Percentiles rank a stretch among this genome's conserved stretches.
Evolutionary conservation across 805 yeast genomes (phyloP).

Genomic region (Candida stauntonica): DNA sequence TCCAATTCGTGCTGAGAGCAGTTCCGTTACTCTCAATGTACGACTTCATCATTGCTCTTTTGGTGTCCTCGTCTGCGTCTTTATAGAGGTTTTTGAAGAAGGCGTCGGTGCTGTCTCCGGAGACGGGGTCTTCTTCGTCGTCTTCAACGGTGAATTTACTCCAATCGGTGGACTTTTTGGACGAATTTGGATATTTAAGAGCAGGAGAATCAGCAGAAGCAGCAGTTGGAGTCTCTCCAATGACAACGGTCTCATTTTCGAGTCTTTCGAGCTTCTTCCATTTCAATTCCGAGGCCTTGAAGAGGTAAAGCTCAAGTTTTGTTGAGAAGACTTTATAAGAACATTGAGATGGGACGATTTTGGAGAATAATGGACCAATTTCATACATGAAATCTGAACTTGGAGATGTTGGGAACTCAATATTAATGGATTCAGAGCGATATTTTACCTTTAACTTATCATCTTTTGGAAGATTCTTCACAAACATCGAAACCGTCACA

Average conservation of each 20-base stretch:
- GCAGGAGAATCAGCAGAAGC: neutral
- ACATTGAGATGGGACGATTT: constrained; percentile 44
- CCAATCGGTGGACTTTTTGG: constrained; percentile 68
- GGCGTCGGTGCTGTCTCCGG: constrained; percentile 46
- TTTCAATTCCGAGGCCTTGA: constrained; percentile 39
- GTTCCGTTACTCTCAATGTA: constrained; percentile 94
- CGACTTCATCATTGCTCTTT: constrained; percentile 95
- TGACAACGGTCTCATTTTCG: constrained; percentile 9
- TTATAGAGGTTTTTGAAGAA: constrained; percentile 74
- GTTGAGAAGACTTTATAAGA: constrained; percentile 55
- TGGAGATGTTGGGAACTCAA: constrained; percentile 44
- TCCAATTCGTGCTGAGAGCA: constrained; percentile 90
- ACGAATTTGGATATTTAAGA: constrained; percentile 54
- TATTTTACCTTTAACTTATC: constrained; percentile 39
- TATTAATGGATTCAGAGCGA: constrained; percentile 32
- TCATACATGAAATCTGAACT: constrained; percentile 55
- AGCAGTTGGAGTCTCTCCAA: neutral
- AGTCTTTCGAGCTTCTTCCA: constrained; percentile 49
- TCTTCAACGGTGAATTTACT: constrained; percentile 45
- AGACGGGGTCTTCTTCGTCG: constrained; percentile 42
- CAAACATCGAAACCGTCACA: constrained; percentile 67
- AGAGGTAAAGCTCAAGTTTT: constrained; percentile 67
- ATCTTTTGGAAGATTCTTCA: constrained; percentile 57
- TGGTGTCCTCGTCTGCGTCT: constrained; percentile 82
- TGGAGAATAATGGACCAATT: constrained; percentile 48